Evolutionary conservation across 345 rosid species (phyloP).

Genomic region (Corymbia maculata): DNA sequence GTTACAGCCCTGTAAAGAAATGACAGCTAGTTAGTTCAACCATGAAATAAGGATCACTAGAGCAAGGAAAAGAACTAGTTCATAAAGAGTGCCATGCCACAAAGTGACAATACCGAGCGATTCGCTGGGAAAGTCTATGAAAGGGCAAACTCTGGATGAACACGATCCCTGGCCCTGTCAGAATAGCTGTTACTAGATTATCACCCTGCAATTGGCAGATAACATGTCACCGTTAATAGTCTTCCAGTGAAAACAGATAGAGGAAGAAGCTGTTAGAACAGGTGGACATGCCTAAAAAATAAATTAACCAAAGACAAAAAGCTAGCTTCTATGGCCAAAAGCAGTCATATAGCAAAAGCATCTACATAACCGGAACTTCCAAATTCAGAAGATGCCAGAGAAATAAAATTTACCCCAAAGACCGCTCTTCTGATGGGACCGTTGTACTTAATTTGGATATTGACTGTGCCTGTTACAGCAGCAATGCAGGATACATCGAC

Average conservation of each 20-base stretch:
- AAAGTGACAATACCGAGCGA: constrained; percentile 57
- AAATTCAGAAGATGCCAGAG: not conserved
- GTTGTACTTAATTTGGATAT: constrained; percentile 78
- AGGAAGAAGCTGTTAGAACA: not conserved
- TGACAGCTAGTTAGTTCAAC: not conserved
- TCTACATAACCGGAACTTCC: not conserved
- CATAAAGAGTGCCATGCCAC: not conserved
- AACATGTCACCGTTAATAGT: not conserved
- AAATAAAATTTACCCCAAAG: constrained; percentile 56
- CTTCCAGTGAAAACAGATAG: not conserved
- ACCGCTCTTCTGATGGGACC: constrained; percentile 81
- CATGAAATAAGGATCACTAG: not conserved
- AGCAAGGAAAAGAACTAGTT: not conserved
- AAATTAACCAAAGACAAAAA: not conserved
- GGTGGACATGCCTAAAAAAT: not conserved
- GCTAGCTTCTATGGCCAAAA: not conserved
- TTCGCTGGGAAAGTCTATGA: constrained; percentile 79
- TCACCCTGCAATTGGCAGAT: constrained; percentile 59
- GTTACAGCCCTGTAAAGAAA: constrained; percentile 77
- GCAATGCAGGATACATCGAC: constrained; percentile 87
- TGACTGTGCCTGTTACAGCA: constrained; percentile 60
- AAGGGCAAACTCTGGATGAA: constrained; percentile 97
- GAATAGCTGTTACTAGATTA: constrained; percentile 66
- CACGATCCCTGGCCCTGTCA: constrained; percentile 97
- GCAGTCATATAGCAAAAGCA: not conserved